Base-by-base conservation (phyloP, 2,329 filamentous ascomycete species). In the Aspergillus hortae region DNA sequence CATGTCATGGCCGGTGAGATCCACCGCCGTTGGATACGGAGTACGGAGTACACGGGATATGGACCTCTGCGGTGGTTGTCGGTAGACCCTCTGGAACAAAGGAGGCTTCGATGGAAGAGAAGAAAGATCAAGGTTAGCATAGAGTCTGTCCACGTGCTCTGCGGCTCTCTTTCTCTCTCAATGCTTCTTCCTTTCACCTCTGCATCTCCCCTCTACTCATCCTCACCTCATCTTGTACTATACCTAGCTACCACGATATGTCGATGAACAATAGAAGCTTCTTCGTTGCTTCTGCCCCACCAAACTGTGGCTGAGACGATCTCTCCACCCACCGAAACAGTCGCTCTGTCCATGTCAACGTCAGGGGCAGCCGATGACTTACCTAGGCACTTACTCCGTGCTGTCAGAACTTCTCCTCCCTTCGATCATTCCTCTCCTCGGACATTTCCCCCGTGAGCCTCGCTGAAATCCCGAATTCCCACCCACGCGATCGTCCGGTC, bases 321-420 rank as follows among this genome's bases (percentile, higher is more conserved):
- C 54, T 56, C 55, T 56, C 55, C 56, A 53, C 48, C 48, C 46
- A 36, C 46, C 55, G 52, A 56, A 58, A 55, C 54, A 23, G 23
- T 23, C 23, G 23, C 23, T 23, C 23, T 23, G 23, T 23, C 23
- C 5, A 23, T 23, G 23, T 6, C 23, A 41, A 43, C 5, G 35
- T 17, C 35, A 38, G 14, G 35, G 35, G 35, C 35, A 38, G 14
- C 35, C 33, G 11, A n/a, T 35, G 4, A 12, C 11, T 9, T 35
- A 35, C 19, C 19, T 19, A 19, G 19, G 3, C 19, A 19, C 19
- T 19, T 19, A 19, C 19, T 19, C 19, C 19, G 19, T 19, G 19
- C 19, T 19, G 19, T 19, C 19, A 19, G 19, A 19, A 19, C 19
- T 19, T 19, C 19, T 19, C 35, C 35, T n/a, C 35, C 35, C 14